Evolutionary conservation across 257 asterid species (phyloP).

Genomic region (Petunia secreta): DNA sequence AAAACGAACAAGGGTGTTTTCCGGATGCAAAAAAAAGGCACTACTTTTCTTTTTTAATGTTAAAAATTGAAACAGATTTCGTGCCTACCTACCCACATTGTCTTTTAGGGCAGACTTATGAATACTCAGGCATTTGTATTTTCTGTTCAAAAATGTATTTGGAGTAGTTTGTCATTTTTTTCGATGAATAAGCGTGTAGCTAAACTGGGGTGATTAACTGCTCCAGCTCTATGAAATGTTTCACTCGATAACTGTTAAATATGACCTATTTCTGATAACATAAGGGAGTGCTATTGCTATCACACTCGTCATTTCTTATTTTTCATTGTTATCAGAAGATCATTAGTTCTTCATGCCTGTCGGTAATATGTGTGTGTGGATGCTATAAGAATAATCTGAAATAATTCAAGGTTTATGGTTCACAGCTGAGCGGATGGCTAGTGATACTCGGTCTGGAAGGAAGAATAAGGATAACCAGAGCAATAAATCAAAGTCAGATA

Average conservation of each 20-base stretch:
- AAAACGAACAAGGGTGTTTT: no score
- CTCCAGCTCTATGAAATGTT: constrained; percentile 17
- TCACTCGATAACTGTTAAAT: constrained; percentile 4
- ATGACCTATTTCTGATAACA: neutral
- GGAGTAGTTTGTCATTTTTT: no score
- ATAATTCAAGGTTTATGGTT: constrained; percentile 15
- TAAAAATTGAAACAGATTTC: no score
- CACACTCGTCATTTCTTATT: neutral
- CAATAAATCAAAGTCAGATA: constrained; percentile 40
- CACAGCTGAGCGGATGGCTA: constrained; percentile 25
- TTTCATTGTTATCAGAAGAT: neutral
- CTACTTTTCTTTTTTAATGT: no score
- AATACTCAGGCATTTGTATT: no score
- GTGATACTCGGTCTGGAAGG: constrained; percentile 30
- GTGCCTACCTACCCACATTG: no score
- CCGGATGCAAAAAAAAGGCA: no score
- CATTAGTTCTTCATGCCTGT: neutral
- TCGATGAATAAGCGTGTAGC: neutral
- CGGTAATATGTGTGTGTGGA: neutral
- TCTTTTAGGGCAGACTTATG: no score
- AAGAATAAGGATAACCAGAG: constrained; percentile 39
- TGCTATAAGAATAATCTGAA: neutral
- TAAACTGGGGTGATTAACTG: neutral
- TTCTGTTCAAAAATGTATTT: no score
- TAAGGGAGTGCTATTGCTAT: neutral